A percentile compares a stretch with the other conserved stretches of the same genome.
Evolutionary conservation across 805 yeast genomes (phyloP).

Genomic region (Lipomyces chichibuensis): DNA sequence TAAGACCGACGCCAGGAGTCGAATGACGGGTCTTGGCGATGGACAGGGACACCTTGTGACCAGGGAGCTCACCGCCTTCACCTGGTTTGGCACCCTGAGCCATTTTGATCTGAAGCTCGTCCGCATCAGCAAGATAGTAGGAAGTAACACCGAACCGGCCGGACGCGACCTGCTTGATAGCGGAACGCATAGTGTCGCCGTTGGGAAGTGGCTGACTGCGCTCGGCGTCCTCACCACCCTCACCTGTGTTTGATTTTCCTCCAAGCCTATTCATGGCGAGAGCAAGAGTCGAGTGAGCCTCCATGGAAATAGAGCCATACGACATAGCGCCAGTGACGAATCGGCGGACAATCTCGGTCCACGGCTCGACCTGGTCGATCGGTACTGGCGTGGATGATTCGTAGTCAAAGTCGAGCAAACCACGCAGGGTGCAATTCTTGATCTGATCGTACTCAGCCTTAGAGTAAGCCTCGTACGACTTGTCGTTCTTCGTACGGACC

Average conservation of each 20-base stretch:
- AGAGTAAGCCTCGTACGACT: conserved; percentile 86
- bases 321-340: conserved; percentile 99
- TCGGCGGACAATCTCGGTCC: conserved; percentile 98
- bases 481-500: conserved; percentile 94
- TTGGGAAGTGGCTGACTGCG: conserved; percentile 76
- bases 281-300: conserved; percentile 95
- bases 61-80: conserved; percentile 99
- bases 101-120: conserved; percentile 96
- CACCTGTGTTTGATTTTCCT: conserved; percentile 98
- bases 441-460: conserved; percentile 91
- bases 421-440: conserved; percentile 90
- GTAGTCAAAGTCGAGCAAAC: conserved; percentile 87
- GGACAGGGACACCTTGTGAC: conserved; percentile 81
- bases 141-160: conserved; percentile 99
- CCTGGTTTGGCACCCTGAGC: conserved; percentile 99
- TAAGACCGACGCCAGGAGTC: conserved; percentile 94
- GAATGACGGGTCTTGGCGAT: conserved; percentile 97
- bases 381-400: conserved; percentile 76
- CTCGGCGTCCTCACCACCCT: conserved; percentile 98
- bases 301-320: conserved; percentile 98
- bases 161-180: conserved; percentile 96
- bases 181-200: conserved; percentile 99
- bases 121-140: conserved; percentile 91
- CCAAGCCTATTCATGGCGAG: conserved; percentile 98
- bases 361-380: conserved; percentile 96